phyloP scores from a whole-genome alignment of 106 monocot species.

The Allium sativum region DNA sequence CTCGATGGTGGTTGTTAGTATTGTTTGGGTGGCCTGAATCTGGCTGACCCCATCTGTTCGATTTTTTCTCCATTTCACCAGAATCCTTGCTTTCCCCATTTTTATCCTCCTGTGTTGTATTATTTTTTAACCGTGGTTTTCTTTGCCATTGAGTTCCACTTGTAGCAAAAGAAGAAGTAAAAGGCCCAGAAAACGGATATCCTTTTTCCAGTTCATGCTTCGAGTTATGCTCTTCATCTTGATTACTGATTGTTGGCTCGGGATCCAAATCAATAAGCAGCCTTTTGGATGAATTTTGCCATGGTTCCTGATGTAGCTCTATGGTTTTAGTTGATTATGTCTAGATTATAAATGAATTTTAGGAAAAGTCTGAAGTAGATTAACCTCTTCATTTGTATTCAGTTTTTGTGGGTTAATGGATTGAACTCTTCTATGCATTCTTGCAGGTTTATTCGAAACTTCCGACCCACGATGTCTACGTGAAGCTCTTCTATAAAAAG shows the following conservation, averaged over 20 bases:
- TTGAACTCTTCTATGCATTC: conserved; percentile 10
- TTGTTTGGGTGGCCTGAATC: neutral
- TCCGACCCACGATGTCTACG: conserved; percentile 3
- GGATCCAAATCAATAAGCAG: conserved; percentile 32
- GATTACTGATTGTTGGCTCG: conserved; percentile 11
- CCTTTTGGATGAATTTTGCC: conserved; percentile 18
- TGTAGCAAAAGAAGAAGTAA: conserved; percentile 11
- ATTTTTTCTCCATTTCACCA: conserved; percentile 19
- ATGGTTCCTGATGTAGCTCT: conserved; percentile 18
- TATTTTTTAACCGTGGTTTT: conserved; percentile 8
- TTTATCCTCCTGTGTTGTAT: neutral
- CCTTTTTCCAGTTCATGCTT: conserved; percentile 11
- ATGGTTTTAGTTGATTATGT: neutral
- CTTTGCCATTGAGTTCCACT: conserved; percentile 30
- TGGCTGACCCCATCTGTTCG: conserved; percentile 41
- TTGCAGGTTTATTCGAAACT: conserved; percentile 20
- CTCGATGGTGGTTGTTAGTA: neutral
- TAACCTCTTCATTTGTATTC: conserved; percentile 14
- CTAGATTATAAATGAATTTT: neutral
- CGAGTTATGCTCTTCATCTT: conserved; percentile 1
- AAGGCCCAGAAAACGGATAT: conserved; percentile 17
- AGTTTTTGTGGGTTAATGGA: conserved; percentile 12
- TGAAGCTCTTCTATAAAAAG: conserved; percentile 12
- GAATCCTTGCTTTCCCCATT: neutral
- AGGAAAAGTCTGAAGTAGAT: neutral